Evolutionary conservation across 176 grass and related monocot genomes (phyloP).

Genomic region (Cenchrus fungigraminus): DNA sequence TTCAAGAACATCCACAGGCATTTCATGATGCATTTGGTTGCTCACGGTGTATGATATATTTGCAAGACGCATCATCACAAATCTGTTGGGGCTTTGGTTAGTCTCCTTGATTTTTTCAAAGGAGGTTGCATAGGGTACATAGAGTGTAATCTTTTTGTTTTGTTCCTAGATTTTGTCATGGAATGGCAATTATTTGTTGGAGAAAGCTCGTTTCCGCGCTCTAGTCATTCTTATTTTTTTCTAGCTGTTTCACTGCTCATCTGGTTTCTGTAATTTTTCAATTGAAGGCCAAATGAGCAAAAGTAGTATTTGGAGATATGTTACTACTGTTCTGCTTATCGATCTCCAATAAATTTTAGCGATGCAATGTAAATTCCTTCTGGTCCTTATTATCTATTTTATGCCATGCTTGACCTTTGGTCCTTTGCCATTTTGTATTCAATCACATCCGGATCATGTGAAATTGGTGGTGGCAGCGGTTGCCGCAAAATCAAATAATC

Average conservation of each 20-base stretch:
- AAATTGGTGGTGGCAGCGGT: not conserved
- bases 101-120: slow-evolving; percentile 63
- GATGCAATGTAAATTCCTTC: slow-evolving; percentile 51
- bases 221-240: slow-evolving; percentile 60
- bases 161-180: slow-evolving; percentile 63
- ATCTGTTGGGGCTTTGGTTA: slow-evolving; percentile 65
- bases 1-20: slow-evolving; percentile 69
- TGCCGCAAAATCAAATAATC: no score
- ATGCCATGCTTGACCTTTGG: not conserved
- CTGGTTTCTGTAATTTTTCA: slow-evolving; percentile 99
- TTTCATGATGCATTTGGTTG: slow-evolving; percentile 64
- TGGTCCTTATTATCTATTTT: slow-evolving; percentile 15
- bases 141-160: slow-evolving; percentile 71
- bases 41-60: slow-evolving; percentile 47
- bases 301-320: slow-evolving; percentile 59
- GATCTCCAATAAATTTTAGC: slow-evolving; percentile 49
- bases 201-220: slow-evolving; percentile 62
- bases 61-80: slow-evolving; percentile 38
- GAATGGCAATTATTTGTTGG: slow-evolving; percentile 61
- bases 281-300: slow-evolving; percentile 86
- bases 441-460: not conserved
- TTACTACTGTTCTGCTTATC: slow-evolving; percentile 31
- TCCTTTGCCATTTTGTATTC: not conserved
- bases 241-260: slow-evolving; percentile 77
- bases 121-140: slow-evolving; percentile 87